Base-by-base conservation (phyloP, 768 basidiomycete species). In the Postia placenta region DNA sequence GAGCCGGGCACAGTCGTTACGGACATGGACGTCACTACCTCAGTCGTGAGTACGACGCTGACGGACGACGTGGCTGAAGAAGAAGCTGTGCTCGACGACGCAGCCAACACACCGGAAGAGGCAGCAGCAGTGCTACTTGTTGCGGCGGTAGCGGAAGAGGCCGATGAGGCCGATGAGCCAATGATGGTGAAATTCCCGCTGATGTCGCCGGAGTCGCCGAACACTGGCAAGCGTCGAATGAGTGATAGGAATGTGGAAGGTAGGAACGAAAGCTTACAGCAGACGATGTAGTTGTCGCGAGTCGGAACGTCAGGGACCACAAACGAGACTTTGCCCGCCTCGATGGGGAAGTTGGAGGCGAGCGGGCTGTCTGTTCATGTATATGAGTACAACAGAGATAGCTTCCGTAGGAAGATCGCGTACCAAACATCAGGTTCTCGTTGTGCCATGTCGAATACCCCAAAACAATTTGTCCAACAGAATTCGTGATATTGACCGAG, bases 401-500 rank as follows among this genome's bases (percentile, higher is more conserved):
- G n/a, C n/a, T n/a, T n/a, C n/a, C n/a, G 4, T 7, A 28, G 22
- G 26, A 11, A 9, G 15, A 15, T 27, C 14, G 60, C 78, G 53
- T 48, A 80, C 81, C 48, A 12, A 67, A 52, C 43, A 78, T 66
- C 49, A 82, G 63, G 51, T 81, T 70, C 56, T 81, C 79, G 33
- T 70, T 72, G 43, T 62, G 56, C 40, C 59, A 58, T 42, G 64
- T 57, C 48, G 57, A 20, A 42, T 63, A 64, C 1, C 81, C 81
- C 27, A 83, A 68, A 5, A 80, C 50, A 26, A 81, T 55, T 37
- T 58, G 24, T 7, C 80, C 69, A 2, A 36, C 26, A 4, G 58
- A 47, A 6, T 65, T 73, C 1, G 68, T 66, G 42, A 66, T 61
- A 30, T 57, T 46, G 11, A 63, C 65, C 26, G 69, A 61, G 1